phyloP scores from a whole-genome alignment of 805 yeast genomes.

The Yamadazyma laniorum region DNA sequence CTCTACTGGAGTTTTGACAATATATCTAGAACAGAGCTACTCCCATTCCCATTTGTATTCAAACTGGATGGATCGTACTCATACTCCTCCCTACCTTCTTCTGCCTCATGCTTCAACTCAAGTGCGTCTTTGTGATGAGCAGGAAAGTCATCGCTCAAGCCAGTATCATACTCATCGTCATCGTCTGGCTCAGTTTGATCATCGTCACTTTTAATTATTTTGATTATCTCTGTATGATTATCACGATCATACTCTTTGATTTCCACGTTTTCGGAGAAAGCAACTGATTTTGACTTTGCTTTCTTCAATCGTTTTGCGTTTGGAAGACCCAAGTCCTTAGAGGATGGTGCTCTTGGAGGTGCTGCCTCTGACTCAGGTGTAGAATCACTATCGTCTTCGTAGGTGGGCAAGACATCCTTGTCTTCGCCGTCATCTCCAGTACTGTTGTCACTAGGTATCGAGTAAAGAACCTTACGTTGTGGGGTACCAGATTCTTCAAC shows the following conservation, averaged over 20 bases:
- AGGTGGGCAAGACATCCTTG: constrained; percentile 23
- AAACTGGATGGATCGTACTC: constrained; percentile 10
- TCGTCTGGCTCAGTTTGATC: constrained; percentile 17
- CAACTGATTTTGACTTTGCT: constrained; percentile 33
- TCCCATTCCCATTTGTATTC: neutral
- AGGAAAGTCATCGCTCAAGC: constrained; percentile 18
- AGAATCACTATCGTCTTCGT: constrained; percentile 19
- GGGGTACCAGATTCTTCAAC: neutral
- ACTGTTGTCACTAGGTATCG: neutral
- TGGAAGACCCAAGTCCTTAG: constrained; percentile 6
- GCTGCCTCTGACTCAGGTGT: constrained; percentile 7
- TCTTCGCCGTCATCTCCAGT: constrained; percentile 21
- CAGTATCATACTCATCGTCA: constrained; percentile 16
- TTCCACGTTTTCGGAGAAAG: constrained; percentile 42
- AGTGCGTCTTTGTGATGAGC: constrained; percentile 31
- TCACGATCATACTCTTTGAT: constrained; percentile 42
- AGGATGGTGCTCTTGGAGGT: constrained; percentile 1
- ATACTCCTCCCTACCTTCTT: constrained; percentile 17
- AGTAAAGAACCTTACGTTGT: neutral
- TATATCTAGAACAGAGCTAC: constrained; percentile 26
- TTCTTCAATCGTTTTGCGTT: constrained; percentile 12
- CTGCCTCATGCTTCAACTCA: constrained; percentile 29
- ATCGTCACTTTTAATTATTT: constrained; percentile 23
- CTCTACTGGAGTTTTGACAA: constrained; percentile 28
- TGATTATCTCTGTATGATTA: constrained; percentile 25